These are phyloP conservation scores for Sphenostylis stenocarpa DNA, from an alignment of 306 rosid genomes.

Conservation along the genomic window DNA sequence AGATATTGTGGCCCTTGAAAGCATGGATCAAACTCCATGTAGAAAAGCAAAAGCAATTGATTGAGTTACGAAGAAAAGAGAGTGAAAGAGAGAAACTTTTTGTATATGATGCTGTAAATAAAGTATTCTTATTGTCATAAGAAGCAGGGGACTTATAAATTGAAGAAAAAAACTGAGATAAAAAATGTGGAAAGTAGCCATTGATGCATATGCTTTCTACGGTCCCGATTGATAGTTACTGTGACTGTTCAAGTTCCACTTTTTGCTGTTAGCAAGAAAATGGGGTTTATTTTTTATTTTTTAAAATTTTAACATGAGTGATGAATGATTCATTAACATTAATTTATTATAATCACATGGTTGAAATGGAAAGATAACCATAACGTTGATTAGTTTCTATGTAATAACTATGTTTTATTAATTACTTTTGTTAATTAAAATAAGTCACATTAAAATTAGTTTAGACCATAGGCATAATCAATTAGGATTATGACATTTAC, in stretches of 20 bases:
- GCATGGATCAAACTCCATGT: not conserved
- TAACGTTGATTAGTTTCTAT: not conserved
- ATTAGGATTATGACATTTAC: not conserved
- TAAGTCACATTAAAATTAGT: not conserved
- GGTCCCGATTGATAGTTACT: slow-evolving; percentile 30
- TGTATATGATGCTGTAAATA: not conserved
- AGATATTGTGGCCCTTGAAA: not conserved
- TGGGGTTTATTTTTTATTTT: not conserved
- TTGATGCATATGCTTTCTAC: slow-evolving; percentile 28
- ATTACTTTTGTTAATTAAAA: not conserved
- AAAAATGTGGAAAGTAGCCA: slow-evolving; percentile 7
- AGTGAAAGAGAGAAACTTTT: not conserved
- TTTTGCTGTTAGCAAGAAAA: not conserved
- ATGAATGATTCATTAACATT: not conserved
- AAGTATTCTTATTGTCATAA: slow-evolving; percentile 12
- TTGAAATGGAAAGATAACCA: not conserved
- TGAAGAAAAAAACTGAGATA: not conserved
- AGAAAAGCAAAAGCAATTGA: not conserved
- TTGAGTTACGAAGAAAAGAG: not conserved
- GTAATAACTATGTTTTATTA: too few relatives aligned
- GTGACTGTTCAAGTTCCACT: slow-evolving; percentile 46
- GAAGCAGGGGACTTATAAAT: not conserved
- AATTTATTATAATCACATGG: not conserved
- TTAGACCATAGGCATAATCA: not conserved
- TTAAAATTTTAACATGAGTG: not conserved